Evolutionary conservation across 2,329 filamentous ascomycete genomes (phyloP), one percentile per base, ranked within the genome.

Genomic region (Phoma sp.): DNA sequence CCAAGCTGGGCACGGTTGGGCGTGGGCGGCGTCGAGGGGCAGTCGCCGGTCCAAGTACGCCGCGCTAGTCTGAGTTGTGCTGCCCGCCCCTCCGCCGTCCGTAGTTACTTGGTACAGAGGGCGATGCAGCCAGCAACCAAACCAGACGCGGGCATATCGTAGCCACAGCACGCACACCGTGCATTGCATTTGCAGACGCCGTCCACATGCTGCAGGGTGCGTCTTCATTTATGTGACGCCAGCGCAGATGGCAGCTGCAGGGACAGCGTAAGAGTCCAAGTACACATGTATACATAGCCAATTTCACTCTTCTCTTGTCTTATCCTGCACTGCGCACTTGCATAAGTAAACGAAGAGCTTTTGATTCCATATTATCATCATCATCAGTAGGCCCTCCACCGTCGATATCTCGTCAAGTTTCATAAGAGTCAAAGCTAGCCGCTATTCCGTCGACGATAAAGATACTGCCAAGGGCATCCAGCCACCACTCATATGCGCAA

Each of bases 351-450:
- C 62, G 50, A 68, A 70, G 62, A 72, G 70, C 71, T 74, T 74
- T 74, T 74, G 63, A 72, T 73, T 74, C 65, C 63, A 69, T 73
- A 29, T 29, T 29, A 9, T 29, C 69, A 67, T 71, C 68, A 68
- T 69, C 65, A 55, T 71, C 67, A 69, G 64, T 61, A 67, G 58
- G 55, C 52, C 62, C 56, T 47, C 43, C 32, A 51, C 63, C 65
- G 53, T 65, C 56, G 57, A 56, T 59, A 62, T 58, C 46, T 64
- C 55, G 57, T 58, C 53, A 57, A 48, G 25, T 40, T 40, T 53
- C 57, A 43, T 53, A 37, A 57, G 57, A 65, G 58, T 63, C 70
- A 59, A 66, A 64, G 69, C 61, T 61, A 68, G 56, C 54, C 56
- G 55, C 54, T 51, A 37, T 53, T 59, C 55, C 52, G 38, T 57